Conservation (phyloP, 2,329 filamentous ascomycete species). For the Colletotrichum graminicola region DNA sequence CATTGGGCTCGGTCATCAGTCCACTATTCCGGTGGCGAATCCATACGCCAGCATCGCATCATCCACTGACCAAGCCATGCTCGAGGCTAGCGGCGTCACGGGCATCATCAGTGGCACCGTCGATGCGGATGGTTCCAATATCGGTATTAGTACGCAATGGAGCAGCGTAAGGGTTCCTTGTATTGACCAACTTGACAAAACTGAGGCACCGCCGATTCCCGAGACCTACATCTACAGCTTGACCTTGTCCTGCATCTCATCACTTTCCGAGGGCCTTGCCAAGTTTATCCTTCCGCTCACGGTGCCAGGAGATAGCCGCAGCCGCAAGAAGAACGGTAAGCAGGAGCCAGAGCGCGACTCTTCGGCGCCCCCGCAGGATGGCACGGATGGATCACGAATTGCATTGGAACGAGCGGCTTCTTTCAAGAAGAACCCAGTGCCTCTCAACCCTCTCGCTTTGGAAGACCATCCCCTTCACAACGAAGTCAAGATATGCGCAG, state of each 20-base stretch:
- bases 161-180: slow-evolving; percentile 88
- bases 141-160: slow-evolving; percentile 91
- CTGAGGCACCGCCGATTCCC: slow-evolving; percentile 83
- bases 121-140: slow-evolving; percentile 73
- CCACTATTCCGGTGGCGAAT: slow-evolving; percentile 79
- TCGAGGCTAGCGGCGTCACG: slow-evolving; percentile 88
- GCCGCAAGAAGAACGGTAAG: slow-evolving; percentile 63
- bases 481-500: slow-evolving; percentile 82
- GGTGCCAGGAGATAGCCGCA: slow-evolving; percentile 77
- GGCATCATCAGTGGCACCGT: slow-evolving; percentile 86
- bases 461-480: slow-evolving; percentile 77
- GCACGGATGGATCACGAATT: slow-evolving; percentile 50
- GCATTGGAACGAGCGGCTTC: slow-evolving; percentile 72
- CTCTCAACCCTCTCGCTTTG: slow-evolving; percentile 84
- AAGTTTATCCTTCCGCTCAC: slow-evolving; percentile 94
- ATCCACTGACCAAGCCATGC: slow-evolving; percentile 83
- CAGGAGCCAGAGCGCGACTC: slow-evolving; percentile 60
- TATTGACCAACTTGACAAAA: slow-evolving; percentile 94
- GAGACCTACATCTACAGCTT: slow-evolving; percentile 96
- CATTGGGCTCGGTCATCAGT: slow-evolving; percentile 91
- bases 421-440: slow-evolving; percentile 80
- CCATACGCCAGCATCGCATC: slow-evolving; percentile 67
- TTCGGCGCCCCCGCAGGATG: slow-evolving; percentile 54
- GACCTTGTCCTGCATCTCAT: slow-evolving; percentile 88
- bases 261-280: slow-evolving; percentile 90